Conservation (phyloP, 2,329 filamentous ascomycete genomes). For the Diaporthe sp. region DNA sequence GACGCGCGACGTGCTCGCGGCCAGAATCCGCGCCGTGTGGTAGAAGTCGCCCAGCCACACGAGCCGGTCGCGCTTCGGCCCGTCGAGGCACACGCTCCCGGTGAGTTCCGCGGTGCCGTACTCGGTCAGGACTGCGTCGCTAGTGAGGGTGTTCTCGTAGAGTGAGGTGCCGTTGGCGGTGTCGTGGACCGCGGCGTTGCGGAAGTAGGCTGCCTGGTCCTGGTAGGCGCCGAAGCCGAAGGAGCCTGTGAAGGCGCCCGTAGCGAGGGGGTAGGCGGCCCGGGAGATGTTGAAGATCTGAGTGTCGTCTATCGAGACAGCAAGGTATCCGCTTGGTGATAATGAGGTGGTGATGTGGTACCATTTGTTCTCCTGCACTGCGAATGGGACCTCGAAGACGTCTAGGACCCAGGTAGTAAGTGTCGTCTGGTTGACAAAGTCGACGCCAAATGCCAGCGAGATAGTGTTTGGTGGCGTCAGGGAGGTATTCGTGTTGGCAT, state of each 20-base stretch:
- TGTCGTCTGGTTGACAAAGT: slow-evolving; percentile 53
- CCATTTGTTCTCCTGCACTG: slow-evolving; percentile 51
- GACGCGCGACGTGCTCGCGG: slow-evolving; percentile 50
- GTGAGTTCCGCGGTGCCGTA: slow-evolving; percentile 51
- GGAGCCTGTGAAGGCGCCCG: slow-evolving; percentile 43
- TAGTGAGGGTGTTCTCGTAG: slow-evolving; percentile 49
- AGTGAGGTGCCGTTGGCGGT: slow-evolving; percentile 48
- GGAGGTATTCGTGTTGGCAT: slow-evolving; percentile 51
- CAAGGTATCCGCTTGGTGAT: slow-evolving; percentile 42
- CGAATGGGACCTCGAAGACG: slow-evolving; percentile 45
- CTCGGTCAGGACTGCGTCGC: slow-evolving; percentile 48
- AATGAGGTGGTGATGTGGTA: slow-evolving; percentile 51
- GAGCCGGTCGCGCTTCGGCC: slow-evolving; percentile 56
- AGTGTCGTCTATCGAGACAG: slow-evolving; percentile 47
- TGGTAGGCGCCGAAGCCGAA: slow-evolving; percentile 57
- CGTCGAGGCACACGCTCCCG: slow-evolving; percentile 55
- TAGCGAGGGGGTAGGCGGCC: slow-evolving; percentile 32
- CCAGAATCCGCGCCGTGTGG: slow-evolving; percentile 54
- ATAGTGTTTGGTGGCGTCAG: slow-evolving; percentile 52
- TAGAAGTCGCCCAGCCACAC: slow-evolving; percentile 58
- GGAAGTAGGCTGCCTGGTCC: slow-evolving; percentile 53
- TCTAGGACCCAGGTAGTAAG: slow-evolving; percentile 45
- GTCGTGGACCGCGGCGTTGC: slow-evolving; percentile 48
- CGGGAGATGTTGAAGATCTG: slow-evolving; percentile 41
- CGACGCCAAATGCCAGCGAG: slow-evolving; percentile 50